A percentile compares a stretch with the other conserved stretches of the same genome.
These are phyloP conservation scores for Acanthamoeba polyphaga DNA, from an alignment of 208 protist genomes.

Conservation along the genomic window DNA sequence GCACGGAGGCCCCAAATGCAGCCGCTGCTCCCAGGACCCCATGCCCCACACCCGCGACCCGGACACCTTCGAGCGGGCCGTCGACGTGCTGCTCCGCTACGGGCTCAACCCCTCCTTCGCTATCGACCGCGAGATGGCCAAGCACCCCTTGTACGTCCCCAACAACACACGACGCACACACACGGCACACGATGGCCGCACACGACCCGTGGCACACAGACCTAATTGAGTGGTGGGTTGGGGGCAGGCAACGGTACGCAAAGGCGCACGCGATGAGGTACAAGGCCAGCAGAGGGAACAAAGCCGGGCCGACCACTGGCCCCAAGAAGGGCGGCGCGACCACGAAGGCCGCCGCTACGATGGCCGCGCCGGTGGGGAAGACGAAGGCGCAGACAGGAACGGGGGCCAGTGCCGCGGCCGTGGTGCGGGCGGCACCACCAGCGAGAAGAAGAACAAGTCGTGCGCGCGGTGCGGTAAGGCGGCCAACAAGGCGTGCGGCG, in stretches of 20 bases:
- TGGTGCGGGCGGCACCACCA: no score
- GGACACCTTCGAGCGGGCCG: neutral
- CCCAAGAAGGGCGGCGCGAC: neutral
- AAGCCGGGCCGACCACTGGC: neutral
- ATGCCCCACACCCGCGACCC: neutral
- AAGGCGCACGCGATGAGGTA: neutral
- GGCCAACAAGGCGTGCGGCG: neutral
- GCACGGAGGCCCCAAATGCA: neutral
- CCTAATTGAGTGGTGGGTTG: neutral
- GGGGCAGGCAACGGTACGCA: neutral
- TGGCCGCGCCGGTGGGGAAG: neutral
- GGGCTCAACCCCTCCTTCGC: neutral
- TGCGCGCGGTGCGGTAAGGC: neutral
- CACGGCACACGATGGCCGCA: neutral
- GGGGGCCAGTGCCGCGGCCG: no score
- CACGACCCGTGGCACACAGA: neutral
- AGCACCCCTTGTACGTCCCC: neutral
- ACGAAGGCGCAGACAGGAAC: no score
- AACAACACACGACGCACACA: no score
- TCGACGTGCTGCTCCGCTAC: slow-evolving; percentile 4
- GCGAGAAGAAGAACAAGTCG: neutral
- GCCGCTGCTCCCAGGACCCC: neutral
- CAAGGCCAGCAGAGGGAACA: neutral
- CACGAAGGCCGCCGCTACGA: no score
- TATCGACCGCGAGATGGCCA: neutral